Percentiles rank a stretch among this genome's conserved stretches.
Conservation (phyloP, 352 stramenopile genomes). For the Phytophthora sp. region DNA sequence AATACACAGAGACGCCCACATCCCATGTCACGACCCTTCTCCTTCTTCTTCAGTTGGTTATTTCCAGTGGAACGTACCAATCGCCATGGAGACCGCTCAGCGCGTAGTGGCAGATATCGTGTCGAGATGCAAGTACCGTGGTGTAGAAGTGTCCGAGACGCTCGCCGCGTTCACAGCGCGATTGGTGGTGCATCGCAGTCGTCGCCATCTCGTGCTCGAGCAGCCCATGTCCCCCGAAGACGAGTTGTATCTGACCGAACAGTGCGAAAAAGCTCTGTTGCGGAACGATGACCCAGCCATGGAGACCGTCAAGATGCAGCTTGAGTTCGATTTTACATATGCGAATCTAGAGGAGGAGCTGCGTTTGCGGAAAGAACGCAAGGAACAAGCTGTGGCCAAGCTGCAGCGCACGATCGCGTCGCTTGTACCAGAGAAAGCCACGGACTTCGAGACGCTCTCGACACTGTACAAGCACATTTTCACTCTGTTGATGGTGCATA, state of each 20-base stretch:
- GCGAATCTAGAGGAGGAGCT: constrained; percentile 84
- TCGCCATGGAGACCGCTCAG: constrained; percentile 77
- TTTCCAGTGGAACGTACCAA: no score
- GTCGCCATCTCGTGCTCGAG: constrained; percentile 74
- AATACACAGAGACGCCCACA: not conserved
- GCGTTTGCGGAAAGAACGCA: constrained; percentile 54
- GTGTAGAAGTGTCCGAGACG: constrained; percentile 87
- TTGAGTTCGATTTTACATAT: constrained; percentile 93
- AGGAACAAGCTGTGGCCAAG: constrained; percentile 63
- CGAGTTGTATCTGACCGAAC: constrained; percentile 77
- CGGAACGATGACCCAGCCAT: constrained; percentile 83
- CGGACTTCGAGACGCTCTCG: constrained; percentile 92
- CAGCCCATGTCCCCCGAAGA: constrained; percentile 73
- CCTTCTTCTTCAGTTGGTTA: constrained; percentile 19
- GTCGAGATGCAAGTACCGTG: constrained; percentile 70
- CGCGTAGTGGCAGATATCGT: constrained; percentile 77
- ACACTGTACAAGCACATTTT: constrained; percentile 92
- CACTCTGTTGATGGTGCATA: constrained; percentile 81
- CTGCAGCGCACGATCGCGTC: constrained; percentile 80
- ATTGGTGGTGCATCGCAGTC: constrained; percentile 74
- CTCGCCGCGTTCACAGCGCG: constrained; percentile 86
- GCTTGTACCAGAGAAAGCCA: constrained; percentile 76
- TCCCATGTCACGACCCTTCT: constrained; percentile 26
- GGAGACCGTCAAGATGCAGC: constrained; percentile 96
- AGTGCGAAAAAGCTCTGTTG: constrained; percentile 77